Conservation (phyloP, 108 stramenopile genomes). For the Nitzschia sp. region DNA sequence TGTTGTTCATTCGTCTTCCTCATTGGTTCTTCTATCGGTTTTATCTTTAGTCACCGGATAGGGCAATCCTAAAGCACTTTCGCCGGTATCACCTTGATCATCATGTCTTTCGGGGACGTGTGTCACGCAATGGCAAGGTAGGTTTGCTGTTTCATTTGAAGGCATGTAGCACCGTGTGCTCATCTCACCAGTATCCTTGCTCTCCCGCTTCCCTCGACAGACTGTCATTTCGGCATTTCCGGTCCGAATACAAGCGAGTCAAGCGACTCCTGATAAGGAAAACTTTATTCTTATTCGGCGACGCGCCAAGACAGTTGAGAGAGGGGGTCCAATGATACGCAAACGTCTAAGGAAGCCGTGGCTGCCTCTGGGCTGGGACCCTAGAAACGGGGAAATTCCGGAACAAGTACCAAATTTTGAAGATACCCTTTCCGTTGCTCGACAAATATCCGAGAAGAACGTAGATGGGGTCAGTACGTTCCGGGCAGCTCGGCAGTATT, state of each 20-base stretch:
- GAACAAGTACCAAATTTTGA: neutral
- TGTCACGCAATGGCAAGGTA: neutral
- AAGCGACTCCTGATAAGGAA: neutral
- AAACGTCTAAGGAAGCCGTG: neutral
- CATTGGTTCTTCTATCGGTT: neutral
- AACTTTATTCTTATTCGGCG: slow-evolving; percentile 4
- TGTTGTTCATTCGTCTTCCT: too few relatives aligned
- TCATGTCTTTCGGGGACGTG: neutral
- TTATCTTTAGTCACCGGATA: neutral
- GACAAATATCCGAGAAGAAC: neutral
- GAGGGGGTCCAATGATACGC: neutral
- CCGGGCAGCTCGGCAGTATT: neutral
- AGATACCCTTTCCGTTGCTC: slow-evolving; percentile 3
- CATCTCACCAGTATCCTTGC: neutral
- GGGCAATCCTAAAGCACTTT: slow-evolving; percentile 4
- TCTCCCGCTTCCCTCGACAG: neutral
- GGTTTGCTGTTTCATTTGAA: neutral
- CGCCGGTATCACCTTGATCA: slow-evolving; percentile 11
- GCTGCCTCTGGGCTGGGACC: neutral
- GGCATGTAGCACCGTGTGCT: neutral
- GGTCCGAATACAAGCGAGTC: slow-evolving; percentile 3
- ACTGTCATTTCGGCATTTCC: neutral
- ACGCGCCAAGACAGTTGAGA: neutral
- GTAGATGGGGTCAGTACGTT: neutral
- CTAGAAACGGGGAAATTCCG: neutral